Base-by-base conservation (phyloP, 2,329 filamentous ascomycete genomes). In the Didymosphaeria variabile region DNA sequence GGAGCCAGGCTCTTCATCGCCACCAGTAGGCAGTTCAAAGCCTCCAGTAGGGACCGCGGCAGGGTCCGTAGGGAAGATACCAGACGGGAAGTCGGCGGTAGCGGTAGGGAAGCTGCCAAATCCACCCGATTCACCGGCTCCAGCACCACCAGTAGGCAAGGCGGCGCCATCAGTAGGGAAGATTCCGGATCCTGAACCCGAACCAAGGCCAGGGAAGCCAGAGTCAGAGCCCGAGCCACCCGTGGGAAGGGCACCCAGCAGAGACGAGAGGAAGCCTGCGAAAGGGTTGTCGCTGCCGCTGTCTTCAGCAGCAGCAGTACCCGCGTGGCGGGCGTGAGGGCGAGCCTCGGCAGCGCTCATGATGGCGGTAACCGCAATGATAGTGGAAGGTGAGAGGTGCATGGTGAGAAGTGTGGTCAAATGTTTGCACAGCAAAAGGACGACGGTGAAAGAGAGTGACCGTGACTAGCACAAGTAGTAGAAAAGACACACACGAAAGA, bases 341-440 rank as follows among this genome's bases (percentile, higher is more conserved):
- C 63, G 64, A 23, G 65, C 68, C 3, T 70, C 63, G 29, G 60
- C 61, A 51, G 60, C 64, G 19, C 67, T 59, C n/a, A 70, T 50
- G 45, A 72, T 52, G 53, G 68, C 57, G 40, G 67, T 65, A 50
- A 63, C 60, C 10, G 68, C 59, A 46, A 67, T 62, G 44, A 72
- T 57, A 29, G 70, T 70, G 15, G 62, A 61, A 23, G 67, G 57
- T 50, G 66, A 64, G 62, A 72, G 69, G 54, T 64, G 69, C 70
- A 72, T 72, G 32, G 21, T 63, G 62, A 57, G 53, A 50, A 46
- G 13, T 29, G 1, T 47, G 55, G 29, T 32, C 56, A 60, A 50
- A 44, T 45, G 12, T 62, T 64, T 69, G 67, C 64, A 61, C 67
- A 68, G 66, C 65, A 70, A 69, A 68, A 59, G 63, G 64, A 55